Conservation (phyloP, 805 yeast species). For the Ogataea haglerorum region DNA sequence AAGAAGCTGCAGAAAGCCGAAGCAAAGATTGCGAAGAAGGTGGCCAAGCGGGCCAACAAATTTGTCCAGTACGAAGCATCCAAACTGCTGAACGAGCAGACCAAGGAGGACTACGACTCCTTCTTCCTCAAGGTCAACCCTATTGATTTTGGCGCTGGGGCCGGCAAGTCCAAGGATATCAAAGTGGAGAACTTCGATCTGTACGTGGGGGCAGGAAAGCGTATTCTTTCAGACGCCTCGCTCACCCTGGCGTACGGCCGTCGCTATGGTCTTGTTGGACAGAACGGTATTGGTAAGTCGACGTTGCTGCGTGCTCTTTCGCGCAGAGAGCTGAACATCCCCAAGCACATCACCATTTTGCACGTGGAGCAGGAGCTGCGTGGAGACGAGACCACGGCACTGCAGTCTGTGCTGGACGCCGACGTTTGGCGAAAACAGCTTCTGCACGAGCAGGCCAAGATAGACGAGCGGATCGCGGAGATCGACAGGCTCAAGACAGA, state of each 20-base stretch:
- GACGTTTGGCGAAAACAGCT: constrained; percentile 98
- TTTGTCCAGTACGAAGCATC: constrained; percentile 94
- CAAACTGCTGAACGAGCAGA: constrained; percentile 64
- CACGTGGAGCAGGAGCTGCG: constrained; percentile 97
- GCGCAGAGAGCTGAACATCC: constrained; percentile 89
- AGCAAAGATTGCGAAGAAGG: constrained; percentile 93
- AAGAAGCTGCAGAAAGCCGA: constrained; percentile 97
- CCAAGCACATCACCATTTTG: constrained; percentile 90
- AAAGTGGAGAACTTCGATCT: constrained; percentile 89
- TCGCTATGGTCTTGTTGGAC: constrained; percentile 96
- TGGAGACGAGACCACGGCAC: constrained; percentile 88
- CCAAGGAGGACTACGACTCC: constrained; percentile 81
- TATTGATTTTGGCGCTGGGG: constrained; percentile 78
- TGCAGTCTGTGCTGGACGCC: constrained; percentile 96
- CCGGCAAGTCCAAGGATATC: constrained; percentile 97
- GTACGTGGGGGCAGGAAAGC: constrained; percentile 92
- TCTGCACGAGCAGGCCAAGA: constrained; percentile 68
- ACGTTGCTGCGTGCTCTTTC: constrained; percentile 88
- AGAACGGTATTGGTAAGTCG: constrained; percentile 99
- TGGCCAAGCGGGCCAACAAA: constrained; percentile 79
- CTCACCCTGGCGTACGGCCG: constrained; percentile 87
- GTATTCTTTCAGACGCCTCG: constrained; percentile 85
- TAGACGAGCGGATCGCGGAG: constrained; percentile 70
- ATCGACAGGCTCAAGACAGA: constrained; percentile 66
- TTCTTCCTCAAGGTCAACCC: constrained; percentile 96